Evolutionary conservation across 2,329 filamentous ascomycete species (phyloP).

Genomic region (Claviceps humidiphila): DNA sequence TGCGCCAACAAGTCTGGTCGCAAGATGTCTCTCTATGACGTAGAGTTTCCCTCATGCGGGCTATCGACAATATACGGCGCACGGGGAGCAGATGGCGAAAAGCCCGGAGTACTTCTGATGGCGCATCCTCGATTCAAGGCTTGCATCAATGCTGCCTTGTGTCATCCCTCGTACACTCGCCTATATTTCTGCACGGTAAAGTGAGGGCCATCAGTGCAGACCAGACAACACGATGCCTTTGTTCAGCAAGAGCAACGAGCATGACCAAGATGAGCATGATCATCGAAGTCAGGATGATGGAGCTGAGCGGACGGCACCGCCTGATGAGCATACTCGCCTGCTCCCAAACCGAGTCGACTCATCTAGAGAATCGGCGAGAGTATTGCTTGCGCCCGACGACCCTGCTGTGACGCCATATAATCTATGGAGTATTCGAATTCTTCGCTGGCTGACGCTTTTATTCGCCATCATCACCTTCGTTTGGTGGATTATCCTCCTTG

Average conservation of each 20-base stretch:
- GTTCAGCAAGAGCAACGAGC: constrained; percentile 17
- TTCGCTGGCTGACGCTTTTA: constrained; percentile 64
- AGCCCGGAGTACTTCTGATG: not conserved
- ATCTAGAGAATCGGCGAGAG: constrained; percentile 29
- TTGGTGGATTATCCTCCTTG: constrained; percentile 90
- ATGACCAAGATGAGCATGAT: constrained; percentile 9
- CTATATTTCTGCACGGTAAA: not conserved
- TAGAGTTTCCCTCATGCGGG: constrained; percentile 3
- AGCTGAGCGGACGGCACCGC: constrained; percentile 13
- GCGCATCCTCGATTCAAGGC: not conserved
- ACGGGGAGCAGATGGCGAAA: not conserved
- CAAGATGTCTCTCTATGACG: constrained; percentile 5
- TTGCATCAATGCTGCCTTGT: not conserved
- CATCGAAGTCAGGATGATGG: constrained; percentile 11
- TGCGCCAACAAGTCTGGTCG: not conserved
- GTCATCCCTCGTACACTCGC: not conserved
- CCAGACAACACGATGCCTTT: constrained; percentile 18
- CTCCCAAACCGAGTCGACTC: constrained; percentile 54
- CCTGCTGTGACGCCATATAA: constrained; percentile 77
- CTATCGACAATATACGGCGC: not conserved
- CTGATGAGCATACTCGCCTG: constrained; percentile 49
- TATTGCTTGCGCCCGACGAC: constrained; percentile 27
- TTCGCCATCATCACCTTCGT: constrained; percentile 64
- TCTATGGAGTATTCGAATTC: constrained; percentile 73
- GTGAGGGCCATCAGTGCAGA: not conserved